Base-by-base conservation (phyloP, 1,284 basidiomycete genomes). In the Papiliotrema terrestris region DNA sequence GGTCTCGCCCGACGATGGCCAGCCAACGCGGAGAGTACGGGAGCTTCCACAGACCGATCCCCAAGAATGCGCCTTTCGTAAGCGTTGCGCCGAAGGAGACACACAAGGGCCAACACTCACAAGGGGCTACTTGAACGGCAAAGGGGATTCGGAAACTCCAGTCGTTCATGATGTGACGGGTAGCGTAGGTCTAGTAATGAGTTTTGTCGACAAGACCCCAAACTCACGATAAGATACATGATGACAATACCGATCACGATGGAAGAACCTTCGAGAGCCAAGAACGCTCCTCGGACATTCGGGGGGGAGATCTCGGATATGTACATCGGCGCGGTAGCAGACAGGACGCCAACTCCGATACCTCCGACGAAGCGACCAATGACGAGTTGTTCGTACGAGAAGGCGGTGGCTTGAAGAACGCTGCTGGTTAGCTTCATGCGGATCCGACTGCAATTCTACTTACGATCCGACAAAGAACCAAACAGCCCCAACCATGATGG, bases 211-310 rank as follows among this genome's bases (percentile, higher is more conserved):
- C n/a, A 9, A 38, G 36, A 9, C n/a, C 36, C 9, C 36, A 37
- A 53, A 65, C 51, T 57, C 55, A 36, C 56, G 29, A 46, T 52
- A 23, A 50, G 52, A 20, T 45, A 62, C 60, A 60, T 58, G 45
- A 42, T 29, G 39, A 57, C 51, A 37, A 60, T 61, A 17, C 67
- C 87, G 57, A 86, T 83, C 0, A 85, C 85, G 67, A 89, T 89
- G 4, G 84, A 83, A 14, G 87, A 78, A 63, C 88, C 86, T 67
- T 89, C 87, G 14, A 91, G 79, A 1, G 84, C 86, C 41, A 90
- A 86, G 42, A 90, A 78, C 66, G 85, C 84, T 6, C 88, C 88
- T 55, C 88, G 83, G 13, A 89, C 84, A 41, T 69, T 64, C 0
- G 67, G 67, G 1, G 66, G 62, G 0, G 64, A 55, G 26, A 67